Base-by-base conservation (phyloP, 306 rosid species). In the Boehmeria nivea region DNA sequence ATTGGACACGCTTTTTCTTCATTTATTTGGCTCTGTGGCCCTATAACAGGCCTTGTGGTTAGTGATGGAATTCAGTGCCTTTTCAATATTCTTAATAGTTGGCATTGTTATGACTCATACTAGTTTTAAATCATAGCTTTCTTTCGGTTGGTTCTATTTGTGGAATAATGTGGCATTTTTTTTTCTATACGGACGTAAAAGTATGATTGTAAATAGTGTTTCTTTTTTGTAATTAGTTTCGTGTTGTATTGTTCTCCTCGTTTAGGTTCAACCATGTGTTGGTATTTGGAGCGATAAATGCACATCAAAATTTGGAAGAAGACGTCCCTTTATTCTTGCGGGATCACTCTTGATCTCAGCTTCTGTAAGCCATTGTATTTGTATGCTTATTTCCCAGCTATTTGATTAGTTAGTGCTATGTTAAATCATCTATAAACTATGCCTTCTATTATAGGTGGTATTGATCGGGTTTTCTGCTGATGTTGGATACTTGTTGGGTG, bases 21-120 rank as follows among this genome's bases (percentile, higher is more conserved):
- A 24, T 91, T 91, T 72, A 91, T 87, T 69, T 91, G 99, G 99
- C 96, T 91, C 25, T 91, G 99, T 68, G 99, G 99, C 76, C 99
- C 99, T 51, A 87, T 91, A 61, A 91, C 99, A 48, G 99, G 99
- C 46, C 99, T 91, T 70, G 95, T 91, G 95, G 99, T 91, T 83
- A 50, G 94, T 77, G 67, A 64, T 51, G 27, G 65, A 36, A 25
- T 31, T 21, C 39, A 9, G 27, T 36, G 57, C 45, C 46, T 56
- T 58, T 45, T 42, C 21, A 14, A 6, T 11, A 8, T 14, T 51
- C 59, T 20, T 61, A 33, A 60, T n/a, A n/a, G n/a, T n/a, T n/a
- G n/a, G n/a, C n/a, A n/a, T n/a, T n/a, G n/a, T n/a, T n/a, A n/a
- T n/a, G n/a, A n/a, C n/a, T n/a, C n/a, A n/a, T n/a, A n/a, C n/a